These are phyloP conservation scores for Stachybotrys echinatus DNA, from an alignment of 2,329 filamentous ascomycete species.

Conservation along the genomic window DNA sequence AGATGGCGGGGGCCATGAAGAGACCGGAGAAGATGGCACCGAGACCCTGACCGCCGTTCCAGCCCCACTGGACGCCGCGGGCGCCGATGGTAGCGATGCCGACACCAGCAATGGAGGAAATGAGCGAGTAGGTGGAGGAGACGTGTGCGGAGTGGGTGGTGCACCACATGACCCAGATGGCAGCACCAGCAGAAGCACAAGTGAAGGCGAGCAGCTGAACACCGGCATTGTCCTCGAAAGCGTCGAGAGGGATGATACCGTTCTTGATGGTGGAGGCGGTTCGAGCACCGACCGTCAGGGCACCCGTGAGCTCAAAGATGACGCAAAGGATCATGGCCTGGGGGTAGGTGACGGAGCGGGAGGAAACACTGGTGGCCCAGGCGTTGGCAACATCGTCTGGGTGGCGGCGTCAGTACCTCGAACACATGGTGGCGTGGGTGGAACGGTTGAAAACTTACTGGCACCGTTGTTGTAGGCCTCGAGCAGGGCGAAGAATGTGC, in stretches of 20 bases:
- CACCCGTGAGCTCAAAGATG: slow-evolving; percentile 64
- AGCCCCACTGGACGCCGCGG: slow-evolving; percentile 58
- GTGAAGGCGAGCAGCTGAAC: slow-evolving; percentile 66
- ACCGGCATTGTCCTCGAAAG: slow-evolving; percentile 56
- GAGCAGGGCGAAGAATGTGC: slow-evolving; percentile 70
- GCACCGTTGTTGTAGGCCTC: slow-evolving; percentile 77
- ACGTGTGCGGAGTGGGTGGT: slow-evolving; percentile 68
- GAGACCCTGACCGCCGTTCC: slow-evolving; percentile 61
- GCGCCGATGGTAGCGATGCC: slow-evolving; percentile 63
- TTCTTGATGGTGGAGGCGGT: slow-evolving; percentile 78
- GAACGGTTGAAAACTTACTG: slow-evolving; percentile 45
- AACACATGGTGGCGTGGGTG: not conserved
- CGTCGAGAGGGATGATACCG: slow-evolving; percentile 58
- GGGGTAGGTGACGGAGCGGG: slow-evolving; percentile 66
- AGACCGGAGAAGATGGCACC: slow-evolving; percentile 64
- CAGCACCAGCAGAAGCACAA: slow-evolving; percentile 58
- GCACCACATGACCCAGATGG: slow-evolving; percentile 76
- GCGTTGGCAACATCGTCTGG: slow-evolving; percentile 78
- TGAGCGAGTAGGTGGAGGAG: slow-evolving; percentile 67
- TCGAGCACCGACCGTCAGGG: slow-evolving; percentile 61
- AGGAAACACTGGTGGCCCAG: slow-evolving; percentile 77
- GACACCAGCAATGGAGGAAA: slow-evolving; percentile 64
- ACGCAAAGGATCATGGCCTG: slow-evolving; percentile 63
- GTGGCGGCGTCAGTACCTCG: not conserved
- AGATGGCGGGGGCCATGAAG: slow-evolving; percentile 62